Base-by-base conservation (phyloP, 495 filamentous ascomycete species). In the Hypoxylon fragiforme region DNA sequence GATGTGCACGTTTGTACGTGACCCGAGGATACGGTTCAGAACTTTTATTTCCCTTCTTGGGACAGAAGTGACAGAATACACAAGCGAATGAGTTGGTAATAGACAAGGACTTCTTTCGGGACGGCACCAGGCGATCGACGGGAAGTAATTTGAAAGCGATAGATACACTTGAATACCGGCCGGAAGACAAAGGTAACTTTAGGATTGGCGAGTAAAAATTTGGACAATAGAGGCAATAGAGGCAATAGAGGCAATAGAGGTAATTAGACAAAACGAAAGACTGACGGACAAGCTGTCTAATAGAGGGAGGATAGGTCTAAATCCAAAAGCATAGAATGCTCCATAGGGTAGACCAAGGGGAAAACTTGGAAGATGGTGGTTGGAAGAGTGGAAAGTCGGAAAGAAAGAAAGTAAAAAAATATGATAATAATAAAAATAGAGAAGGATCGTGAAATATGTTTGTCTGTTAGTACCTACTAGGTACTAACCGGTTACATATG, bases 221-320 rank as follows among this genome's bases (percentile, higher is more conserved):
- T 15, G 14, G 35, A 50, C 20, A 34, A 40, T 39, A 44, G 41
- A 51, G 49, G 43, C 26, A 15, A 9, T n/a, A n/a, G n/a, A n/a
- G n/a, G n/a, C n/a, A n/a, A n/a, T n/a, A n/a, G n/a, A n/a, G n/a
- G n/a, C n/a, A n/a, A n/a, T n/a, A n/a, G n/a, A n/a, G n/a, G n/a
- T n/a, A n/a, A n/a, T n/a, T n/a, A 51, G 35, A 36, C 31, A 54
- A 48, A 61, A 56, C 57, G 57, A 61, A 56, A 61, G 57, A 56
- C 57, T 51, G 20, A 35, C 40, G 34, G 21, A 19, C 11, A 35
- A 49, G 18, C 43, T n/a, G 45, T 46, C 50, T 50, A 56, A 34
- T 43, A 48, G 35, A 46, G 30, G 46, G 28, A 16, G 28, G 38
- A 28, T 43, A 2, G 9, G 15, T 37, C 4, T 34, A 51, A 31